Percentiles rank a stretch among this genome's conserved stretches.
Conservation (phyloP, 768 basidiomycete species). For the Cystofilobasidium macerans region DNA sequence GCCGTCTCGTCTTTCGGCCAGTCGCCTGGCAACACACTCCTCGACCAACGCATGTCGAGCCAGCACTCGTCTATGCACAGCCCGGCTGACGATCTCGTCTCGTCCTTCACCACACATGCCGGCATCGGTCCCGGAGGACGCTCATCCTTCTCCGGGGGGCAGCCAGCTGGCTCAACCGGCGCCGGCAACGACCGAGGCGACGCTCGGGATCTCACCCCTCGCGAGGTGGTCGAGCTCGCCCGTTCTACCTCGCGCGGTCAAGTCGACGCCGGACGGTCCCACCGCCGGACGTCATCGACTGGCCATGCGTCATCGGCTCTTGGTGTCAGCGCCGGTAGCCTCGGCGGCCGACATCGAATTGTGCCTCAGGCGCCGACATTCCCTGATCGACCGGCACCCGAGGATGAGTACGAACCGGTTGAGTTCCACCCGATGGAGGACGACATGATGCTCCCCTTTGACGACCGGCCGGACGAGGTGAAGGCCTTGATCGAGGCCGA, state of each 20-base stretch:
- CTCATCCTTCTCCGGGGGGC: not conserved
- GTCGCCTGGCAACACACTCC: not conserved
- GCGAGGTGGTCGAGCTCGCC: slow-evolving; percentile 24
- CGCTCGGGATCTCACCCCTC: slow-evolving; percentile 11
- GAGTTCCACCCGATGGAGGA: slow-evolving; percentile 21
- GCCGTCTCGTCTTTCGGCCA: slow-evolving; percentile 13
- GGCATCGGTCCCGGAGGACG: not conserved
- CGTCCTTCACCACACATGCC: not conserved
- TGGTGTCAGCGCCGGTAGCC: not conserved
- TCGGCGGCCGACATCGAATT: not conserved
- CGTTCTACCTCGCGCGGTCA: slow-evolving; percentile 11
- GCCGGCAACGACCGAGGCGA: not conserved
- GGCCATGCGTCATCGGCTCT: not conserved
- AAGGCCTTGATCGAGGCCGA: slow-evolving; percentile 14
- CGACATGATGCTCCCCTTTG: slow-evolving; percentile 24
- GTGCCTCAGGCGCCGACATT: not conserved
- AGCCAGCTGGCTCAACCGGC: not conserved
- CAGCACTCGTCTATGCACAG: slow-evolving; percentile 1
- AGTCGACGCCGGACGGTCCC: not conserved
- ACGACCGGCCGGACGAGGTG: slow-evolving; percentile 16
- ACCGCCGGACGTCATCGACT: not conserved
- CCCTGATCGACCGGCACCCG: not conserved
- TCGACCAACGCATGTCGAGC: not conserved
- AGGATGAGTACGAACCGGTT: slow-evolving; percentile 24
- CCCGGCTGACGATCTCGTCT: not conserved